Conservation (phyloP, 345 rosid species). For the Punica granatum region DNA sequence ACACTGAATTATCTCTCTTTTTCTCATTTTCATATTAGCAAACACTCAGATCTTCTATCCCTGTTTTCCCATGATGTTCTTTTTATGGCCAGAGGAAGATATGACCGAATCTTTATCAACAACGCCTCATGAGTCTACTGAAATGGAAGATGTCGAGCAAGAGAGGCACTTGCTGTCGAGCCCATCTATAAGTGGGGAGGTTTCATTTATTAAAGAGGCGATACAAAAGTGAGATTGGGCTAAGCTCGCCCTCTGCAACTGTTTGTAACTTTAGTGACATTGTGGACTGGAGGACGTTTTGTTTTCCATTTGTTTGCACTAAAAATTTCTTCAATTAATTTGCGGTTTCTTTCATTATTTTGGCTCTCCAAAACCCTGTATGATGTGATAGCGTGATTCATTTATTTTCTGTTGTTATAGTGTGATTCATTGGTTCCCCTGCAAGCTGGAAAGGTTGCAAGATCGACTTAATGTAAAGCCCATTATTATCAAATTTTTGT, state of each 20-base stretch:
- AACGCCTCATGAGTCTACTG: slow-evolving; percentile 31
- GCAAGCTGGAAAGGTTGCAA: neutral
- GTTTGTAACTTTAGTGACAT: neutral
- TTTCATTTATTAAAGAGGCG: slow-evolving; percentile 46
- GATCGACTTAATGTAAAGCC: too few relatives aligned
- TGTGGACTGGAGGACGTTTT: neutral
- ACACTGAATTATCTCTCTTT: neutral
- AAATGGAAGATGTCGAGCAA: slow-evolving; percentile 36
- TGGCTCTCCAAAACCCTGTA: neutral
- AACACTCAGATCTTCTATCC: too few relatives aligned
- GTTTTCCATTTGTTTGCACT: neutral
- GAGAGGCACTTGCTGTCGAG: slow-evolving; percentile 51
- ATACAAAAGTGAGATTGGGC: slow-evolving; percentile 1
- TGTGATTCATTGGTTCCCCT: neutral
- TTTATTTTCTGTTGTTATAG: too few relatives aligned
- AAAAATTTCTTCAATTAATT: neutral
- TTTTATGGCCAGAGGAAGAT: slow-evolving; percentile 30
- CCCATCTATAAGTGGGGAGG: slow-evolving; percentile 18
- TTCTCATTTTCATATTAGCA: neutral
- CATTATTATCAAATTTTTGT: too few relatives aligned
- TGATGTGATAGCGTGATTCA: too few relatives aligned
- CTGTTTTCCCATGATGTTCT: slow-evolving; percentile 6
- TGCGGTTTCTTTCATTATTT: neutral
- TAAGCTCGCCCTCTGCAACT: neutral
- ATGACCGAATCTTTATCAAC: slow-evolving; percentile 37